phyloP scores from a whole-genome alignment of 371 early-diverging fungal species.

The Rhizopus microsporus region DNA sequence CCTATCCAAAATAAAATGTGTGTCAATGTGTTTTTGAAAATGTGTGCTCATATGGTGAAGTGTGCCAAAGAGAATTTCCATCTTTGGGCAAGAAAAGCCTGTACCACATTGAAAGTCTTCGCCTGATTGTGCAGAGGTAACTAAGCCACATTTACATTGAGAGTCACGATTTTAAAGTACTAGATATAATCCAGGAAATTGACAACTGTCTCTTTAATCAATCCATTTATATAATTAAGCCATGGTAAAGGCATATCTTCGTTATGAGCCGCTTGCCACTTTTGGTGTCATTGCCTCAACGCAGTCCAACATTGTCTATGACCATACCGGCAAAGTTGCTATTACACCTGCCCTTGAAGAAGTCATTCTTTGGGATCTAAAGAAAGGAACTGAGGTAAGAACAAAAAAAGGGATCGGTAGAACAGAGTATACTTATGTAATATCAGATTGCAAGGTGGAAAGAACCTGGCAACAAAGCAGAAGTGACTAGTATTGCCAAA shows the following conservation, averaged over 20 bases:
- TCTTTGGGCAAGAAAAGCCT: no score
- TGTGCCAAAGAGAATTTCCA: no score
- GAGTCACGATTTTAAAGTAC: no score
- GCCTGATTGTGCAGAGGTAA: no score
- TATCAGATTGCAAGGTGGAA: slow-evolving; percentile 67
- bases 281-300: slow-evolving; percentile 87
- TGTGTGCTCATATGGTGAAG: no score
- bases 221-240: background rate
- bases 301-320: slow-evolving; percentile 70
- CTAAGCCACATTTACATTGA: no score
- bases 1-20: background rate
- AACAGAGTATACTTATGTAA: background rate
- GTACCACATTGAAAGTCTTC: no score
- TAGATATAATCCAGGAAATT: no score
- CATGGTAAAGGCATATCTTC: slow-evolving; percentile 83
- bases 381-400: slow-evolving; percentile 75
- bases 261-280: slow-evolving; percentile 74
- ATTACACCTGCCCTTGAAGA: slow-evolving; percentile 84
- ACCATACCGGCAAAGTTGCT: slow-evolving; percentile 68
- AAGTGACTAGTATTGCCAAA: slow-evolving; percentile 75
- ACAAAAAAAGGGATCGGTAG: background rate
- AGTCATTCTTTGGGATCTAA: slow-evolving; percentile 84
- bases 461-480: slow-evolving; percentile 77
- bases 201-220: no score
- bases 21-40: no score